Base-by-base conservation (phyloP, 176 grass and related monocot genomes). In the Raddia guianensis region DNA sequence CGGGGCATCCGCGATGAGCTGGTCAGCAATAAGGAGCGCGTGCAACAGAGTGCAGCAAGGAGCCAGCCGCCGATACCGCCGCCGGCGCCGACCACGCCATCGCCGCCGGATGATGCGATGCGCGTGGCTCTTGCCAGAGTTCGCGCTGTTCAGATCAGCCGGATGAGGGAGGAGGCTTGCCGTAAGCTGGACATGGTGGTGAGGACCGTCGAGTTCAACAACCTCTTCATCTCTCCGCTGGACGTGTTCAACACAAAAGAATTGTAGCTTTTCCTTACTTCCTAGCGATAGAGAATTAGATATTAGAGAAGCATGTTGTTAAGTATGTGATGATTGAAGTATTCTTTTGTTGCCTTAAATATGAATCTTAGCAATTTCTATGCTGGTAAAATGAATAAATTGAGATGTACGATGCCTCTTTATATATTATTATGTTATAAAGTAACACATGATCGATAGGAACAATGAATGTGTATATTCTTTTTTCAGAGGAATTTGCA, bases 361-460 rank as follows among this genome's bases (percentile, higher is more conserved):
- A 46, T 60, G 44, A 47, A 48, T 40, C 58, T 3, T 12, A 20
- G 37, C 40, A 9, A 58, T 53, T 32, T 37, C 2, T 40, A 27
- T 76, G 35, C 32, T 61, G 2, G n/a, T 62, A 48, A 27, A 5
- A 47, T 9, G 12, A 27, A 15, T 15, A 15, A 45, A 27, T 62
- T 48, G 42, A 62, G 73, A 16, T 61, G 54, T 27, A 46, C 51
- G 37, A 47, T 76, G 14, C 59, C n/a, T 72, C 32, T 74, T 66
- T 15, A 27, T 27, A 27, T 40, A 40, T 40, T 40, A 40, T 40
- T 40, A 40, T 51, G 33, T 45, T 55, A 14, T 56, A 13, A 56
- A 82, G 43, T 56, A 27, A 27, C 27, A 27, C 27, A 27, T 27
- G 27, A 1, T 27, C 27, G 27, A 1, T 1, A 27, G 27, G 27